Percentiles rank a stretch among this genome's conserved stretches.
These are phyloP conservation scores for Jatropha podagrica DNA, from an alignment of 441 rosid genomes.

Conservation along the genomic window DNA sequence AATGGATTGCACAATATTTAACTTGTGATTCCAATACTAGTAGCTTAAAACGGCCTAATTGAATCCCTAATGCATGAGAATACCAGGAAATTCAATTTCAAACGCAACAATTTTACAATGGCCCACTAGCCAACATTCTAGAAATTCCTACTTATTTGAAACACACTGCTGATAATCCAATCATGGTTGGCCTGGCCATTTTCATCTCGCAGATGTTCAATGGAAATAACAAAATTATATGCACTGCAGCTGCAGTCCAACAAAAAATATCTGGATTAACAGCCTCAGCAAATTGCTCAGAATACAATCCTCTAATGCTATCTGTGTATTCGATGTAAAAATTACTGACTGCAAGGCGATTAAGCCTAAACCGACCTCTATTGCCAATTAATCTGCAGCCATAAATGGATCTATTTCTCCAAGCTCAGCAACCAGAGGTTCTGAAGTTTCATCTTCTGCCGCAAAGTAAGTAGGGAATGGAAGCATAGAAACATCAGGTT, in stretches of 20 bases:
- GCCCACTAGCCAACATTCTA: not conserved
- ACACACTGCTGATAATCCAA: not conserved
- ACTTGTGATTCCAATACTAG: too few relatives aligned
- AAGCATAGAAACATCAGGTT: conserved; percentile 67
- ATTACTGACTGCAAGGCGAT: conserved; percentile 1
- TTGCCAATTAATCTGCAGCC: conserved; percentile 57
- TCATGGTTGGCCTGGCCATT: not conserved
- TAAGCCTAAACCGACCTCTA: conserved; percentile 18
- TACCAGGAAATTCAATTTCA: not conserved
- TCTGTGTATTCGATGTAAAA: not conserved
- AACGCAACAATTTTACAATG: not conserved
- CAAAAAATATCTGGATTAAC: not conserved
- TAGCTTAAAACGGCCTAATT: too few relatives aligned
- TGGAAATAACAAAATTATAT: not conserved
- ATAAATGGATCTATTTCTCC: conserved; percentile 88
- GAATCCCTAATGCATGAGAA: too few relatives aligned
- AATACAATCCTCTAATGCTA: not conserved
- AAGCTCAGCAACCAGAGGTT: conserved; percentile 70
- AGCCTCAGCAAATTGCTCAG: conserved; percentile 9
- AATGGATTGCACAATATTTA: too few relatives aligned
- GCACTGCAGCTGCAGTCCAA: conserved; percentile 5
- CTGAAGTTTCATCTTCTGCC: conserved; percentile 51
- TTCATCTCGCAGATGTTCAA: not conserved
- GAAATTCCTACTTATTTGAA: not conserved
- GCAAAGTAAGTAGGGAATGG: conserved; percentile 88